A percentile compares a stretch with the other conserved stretches of the same genome.
Conservation (phyloP, 306 rosid species). For the Malus sylvestris region DNA sequence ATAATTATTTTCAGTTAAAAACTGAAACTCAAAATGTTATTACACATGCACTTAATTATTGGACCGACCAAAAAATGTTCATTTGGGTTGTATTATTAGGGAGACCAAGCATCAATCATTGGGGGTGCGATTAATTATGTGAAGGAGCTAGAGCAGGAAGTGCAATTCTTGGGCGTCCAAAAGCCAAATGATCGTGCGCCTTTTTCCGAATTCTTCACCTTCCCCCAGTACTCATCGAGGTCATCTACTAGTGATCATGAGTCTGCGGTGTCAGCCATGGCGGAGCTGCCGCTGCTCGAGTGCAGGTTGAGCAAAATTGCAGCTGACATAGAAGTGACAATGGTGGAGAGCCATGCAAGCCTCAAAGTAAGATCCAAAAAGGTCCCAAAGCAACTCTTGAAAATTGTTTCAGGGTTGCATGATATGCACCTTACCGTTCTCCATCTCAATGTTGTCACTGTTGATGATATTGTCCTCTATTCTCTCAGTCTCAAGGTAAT, state of each 20-base stretch:
- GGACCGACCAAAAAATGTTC: background rate
- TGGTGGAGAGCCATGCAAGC: constrained; percentile 94
- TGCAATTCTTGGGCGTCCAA: constrained; percentile 51
- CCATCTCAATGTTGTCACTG: constrained; percentile 74
- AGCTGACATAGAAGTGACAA: constrained; percentile 83
- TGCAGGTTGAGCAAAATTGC: background rate
- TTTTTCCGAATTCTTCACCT: constrained; percentile 84
- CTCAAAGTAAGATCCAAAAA: constrained; percentile 66
- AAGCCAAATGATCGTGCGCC: constrained; percentile 32
- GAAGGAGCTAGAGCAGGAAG: constrained; percentile 80
- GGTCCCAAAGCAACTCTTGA: constrained; percentile 65
- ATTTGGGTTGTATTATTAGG: constrained; percentile 31
- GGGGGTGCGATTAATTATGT: constrained; percentile 93
- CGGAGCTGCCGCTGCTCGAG: constrained; percentile 9
- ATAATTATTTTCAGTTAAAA: background rate
- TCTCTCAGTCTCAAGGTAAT: constrained; percentile 73
- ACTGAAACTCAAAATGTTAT: background rate
- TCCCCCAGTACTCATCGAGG: constrained; percentile 70
- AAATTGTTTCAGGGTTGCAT: constrained; percentile 63
- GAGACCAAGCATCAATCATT: constrained; percentile 89
- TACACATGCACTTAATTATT: background rate
- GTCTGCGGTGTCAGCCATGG: constrained; percentile 7
- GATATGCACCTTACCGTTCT: constrained; percentile 62
- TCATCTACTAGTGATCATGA: constrained; percentile 11
- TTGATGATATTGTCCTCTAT: constrained; percentile 52